Conservation (phyloP, 805 yeast genomes). For the Isabelozyma pseudorhagii region DNA sequence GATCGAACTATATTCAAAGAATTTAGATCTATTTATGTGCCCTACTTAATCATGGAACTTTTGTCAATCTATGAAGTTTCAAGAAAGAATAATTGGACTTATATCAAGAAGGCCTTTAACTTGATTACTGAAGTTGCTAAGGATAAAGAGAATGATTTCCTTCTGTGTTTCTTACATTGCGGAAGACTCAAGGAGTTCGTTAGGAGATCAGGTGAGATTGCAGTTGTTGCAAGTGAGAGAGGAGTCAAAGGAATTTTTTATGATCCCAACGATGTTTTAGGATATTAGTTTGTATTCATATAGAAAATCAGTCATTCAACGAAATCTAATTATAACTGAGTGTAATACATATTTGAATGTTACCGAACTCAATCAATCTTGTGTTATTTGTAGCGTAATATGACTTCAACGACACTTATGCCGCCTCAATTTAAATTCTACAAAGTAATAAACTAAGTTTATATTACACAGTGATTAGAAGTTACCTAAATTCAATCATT, state of each 20-base stretch:
- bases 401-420: no score
- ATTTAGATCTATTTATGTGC: slow-evolving; percentile 67
- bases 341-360: no score
- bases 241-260: slow-evolving; percentile 46
- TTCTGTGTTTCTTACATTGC: slow-evolving; percentile 56
- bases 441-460: background rate
- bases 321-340: no score
- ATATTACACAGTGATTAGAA: no score
- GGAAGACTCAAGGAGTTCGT: slow-evolving; percentile 56
- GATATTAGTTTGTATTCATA: background rate
- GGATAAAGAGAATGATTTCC: slow-evolving; percentile 56
- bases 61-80: slow-evolving; percentile 48
- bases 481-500: background rate
- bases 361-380: no score
- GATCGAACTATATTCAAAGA: slow-evolving; percentile 46
- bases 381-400: no score
- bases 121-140: slow-evolving; percentile 65
- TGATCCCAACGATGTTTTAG: background rate
- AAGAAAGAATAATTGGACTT: slow-evolving; percentile 36
- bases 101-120: slow-evolving; percentile 54
- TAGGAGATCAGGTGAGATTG: slow-evolving; percentile 51
- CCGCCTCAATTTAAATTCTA: no score
- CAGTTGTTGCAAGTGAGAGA: slow-evolving; percentile 46
- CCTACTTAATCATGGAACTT: slow-evolving; percentile 65
- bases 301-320: no score